Conservation (phyloP, 169 alveolate genomes). For the Perkinsus marinus region DNA sequence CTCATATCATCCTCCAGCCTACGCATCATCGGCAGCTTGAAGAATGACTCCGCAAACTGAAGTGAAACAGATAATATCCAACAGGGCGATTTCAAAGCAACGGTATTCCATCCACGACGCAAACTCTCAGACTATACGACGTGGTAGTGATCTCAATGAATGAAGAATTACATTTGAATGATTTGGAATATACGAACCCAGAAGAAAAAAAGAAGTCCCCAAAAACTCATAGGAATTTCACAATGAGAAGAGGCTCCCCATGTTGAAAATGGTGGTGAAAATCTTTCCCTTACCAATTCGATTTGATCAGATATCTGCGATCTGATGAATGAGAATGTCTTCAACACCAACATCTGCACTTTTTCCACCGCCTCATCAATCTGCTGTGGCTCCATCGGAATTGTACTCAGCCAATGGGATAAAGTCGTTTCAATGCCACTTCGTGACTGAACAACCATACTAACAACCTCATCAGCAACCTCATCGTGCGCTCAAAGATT, state of each 20-base stretch:
- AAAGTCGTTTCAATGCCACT: slow-evolving; percentile 13
- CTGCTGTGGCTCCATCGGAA: slow-evolving; percentile 24
- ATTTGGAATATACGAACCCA: no score
- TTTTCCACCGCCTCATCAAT: not conserved
- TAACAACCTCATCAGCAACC: not conserved
- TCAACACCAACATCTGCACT: slow-evolving; percentile 2
- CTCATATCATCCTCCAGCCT: slow-evolving; percentile 20
- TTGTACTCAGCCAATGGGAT: not conserved
- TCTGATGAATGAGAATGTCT: slow-evolving; percentile 20
- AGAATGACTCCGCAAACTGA: slow-evolving; percentile 28
- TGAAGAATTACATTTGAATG: no score
- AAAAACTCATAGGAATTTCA: not conserved
- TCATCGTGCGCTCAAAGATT: no score
- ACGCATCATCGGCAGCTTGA: slow-evolving; percentile 33
- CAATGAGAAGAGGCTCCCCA: not conserved
- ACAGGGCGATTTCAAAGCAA: no score
- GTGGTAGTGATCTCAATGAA: no score
- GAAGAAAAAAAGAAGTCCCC: no score
- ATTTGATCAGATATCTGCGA: slow-evolving; percentile 27
- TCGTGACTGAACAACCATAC: slow-evolving; percentile 5
- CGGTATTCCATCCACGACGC: no score
- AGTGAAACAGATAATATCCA: not conserved
- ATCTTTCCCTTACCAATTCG: not conserved
- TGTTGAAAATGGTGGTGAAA: not conserved
- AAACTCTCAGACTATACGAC: no score